Percentiles rank a stretch among this genome's conserved stretches.
Conservation (phyloP, 2,329 filamentous ascomycete genomes). For the Purpureocillium takamizusanense region DNA sequence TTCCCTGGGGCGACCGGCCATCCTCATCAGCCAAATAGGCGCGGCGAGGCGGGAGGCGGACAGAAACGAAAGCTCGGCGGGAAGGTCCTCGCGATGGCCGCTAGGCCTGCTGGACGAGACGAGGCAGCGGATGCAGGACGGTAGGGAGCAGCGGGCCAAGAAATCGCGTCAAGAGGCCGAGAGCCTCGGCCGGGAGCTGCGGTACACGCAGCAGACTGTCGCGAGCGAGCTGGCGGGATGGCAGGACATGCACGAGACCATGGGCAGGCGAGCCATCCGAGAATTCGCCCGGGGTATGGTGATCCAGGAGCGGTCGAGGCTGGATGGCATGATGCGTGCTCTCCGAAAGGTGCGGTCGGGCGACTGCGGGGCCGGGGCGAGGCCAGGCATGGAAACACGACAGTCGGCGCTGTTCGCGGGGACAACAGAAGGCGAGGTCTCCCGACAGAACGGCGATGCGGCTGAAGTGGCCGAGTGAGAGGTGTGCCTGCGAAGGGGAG, state of each 20-base stretch:
- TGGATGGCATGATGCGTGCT: slow-evolving; percentile 74
- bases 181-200: slow-evolving; percentile 68
- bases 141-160: slow-evolving; percentile 72
- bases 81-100: slow-evolving; percentile 70
- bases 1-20: slow-evolving; percentile 69
- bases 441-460: background rate
- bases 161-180: slow-evolving; percentile 62
- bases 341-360: slow-evolving; percentile 46
- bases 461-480: background rate
- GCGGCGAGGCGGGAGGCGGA: slow-evolving; percentile 67
- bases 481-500: background rate
- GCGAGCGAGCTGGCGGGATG: slow-evolving; percentile 86
- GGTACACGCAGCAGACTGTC: slow-evolving; percentile 90
- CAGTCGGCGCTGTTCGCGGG: background rate
- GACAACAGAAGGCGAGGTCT: background rate
- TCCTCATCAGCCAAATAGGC: slow-evolving; percentile 69
- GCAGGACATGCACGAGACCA: slow-evolving; percentile 78
- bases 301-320: slow-evolving; percentile 66
- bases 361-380: too few relatives aligned
- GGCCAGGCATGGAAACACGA: background rate
- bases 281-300: slow-evolving; percentile 73
- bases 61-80: slow-evolving; percentile 65
- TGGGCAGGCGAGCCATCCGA: slow-evolving; percentile 64
- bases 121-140: slow-evolving; percentile 69
- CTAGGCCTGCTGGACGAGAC: slow-evolving; percentile 80